phyloP scores from a whole-genome alignment of 768 basidiomycete species.

The Calocybe gangraenosa region DNA sequence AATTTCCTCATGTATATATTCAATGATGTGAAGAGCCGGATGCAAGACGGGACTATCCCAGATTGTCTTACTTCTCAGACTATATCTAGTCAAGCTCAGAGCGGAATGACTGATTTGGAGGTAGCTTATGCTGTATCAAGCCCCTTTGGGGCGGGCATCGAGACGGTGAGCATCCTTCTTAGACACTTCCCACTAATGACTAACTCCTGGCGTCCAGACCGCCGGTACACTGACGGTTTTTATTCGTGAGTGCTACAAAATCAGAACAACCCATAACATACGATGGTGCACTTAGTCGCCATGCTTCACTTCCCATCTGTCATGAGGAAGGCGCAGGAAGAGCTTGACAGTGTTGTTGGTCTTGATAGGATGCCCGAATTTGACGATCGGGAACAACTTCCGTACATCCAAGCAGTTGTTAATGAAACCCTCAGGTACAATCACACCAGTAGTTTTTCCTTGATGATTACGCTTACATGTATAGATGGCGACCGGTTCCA shows the following conservation, averaged over 20 bases:
- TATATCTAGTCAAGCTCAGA: conserved; percentile 29
- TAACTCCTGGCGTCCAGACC: conserved; percentile 22
- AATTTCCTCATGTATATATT: conserved; percentile 34
- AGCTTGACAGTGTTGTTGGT: conserved; percentile 14
- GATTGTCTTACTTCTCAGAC: conserved; percentile 38
- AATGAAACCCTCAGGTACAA: conserved; percentile 13
- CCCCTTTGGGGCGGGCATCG: conserved; percentile 45
- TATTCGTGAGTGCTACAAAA: conserved; percentile 22
- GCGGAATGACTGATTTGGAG: conserved; percentile 37
- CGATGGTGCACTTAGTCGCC: conserved; percentile 7
- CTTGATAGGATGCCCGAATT: conserved; percentile 12
- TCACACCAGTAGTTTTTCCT: neutral
- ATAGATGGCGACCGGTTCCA: conserved; percentile 15
- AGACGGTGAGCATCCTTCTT: conserved; percentile 26
- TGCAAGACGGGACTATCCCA: conserved; percentile 32
- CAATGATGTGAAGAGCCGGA: conserved; percentile 38
- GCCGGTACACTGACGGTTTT: conserved; percentile 27
- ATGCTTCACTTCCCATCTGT: conserved; percentile 16
- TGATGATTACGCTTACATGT: neutral
- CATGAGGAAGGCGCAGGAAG: conserved; percentile 19
- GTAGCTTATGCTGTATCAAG: conserved; percentile 40
- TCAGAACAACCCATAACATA: neutral
- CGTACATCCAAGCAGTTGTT: conserved; percentile 15
- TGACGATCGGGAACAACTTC: conserved; percentile 10
- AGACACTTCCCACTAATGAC: neutral